A percentile compares a stretch with the other conserved stretches of the same genome.
These are phyloP conservation scores for Solanum piurae DNA, from an alignment of 257 asterid genomes.

Conservation along the genomic window DNA sequence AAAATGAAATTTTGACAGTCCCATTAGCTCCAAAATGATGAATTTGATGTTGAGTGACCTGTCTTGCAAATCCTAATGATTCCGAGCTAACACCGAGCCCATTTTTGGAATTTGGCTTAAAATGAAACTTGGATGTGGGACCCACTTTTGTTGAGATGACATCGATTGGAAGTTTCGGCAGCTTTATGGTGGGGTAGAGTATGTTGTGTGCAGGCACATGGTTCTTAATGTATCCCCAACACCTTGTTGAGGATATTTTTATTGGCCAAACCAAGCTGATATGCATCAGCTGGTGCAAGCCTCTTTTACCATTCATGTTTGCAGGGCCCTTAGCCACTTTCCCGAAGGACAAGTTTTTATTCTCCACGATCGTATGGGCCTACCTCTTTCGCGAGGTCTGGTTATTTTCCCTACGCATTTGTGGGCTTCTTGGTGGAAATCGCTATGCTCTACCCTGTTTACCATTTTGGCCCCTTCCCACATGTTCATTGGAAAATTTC, in stretches of 20 bases:
- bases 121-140: neutral
- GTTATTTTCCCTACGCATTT: neutral
- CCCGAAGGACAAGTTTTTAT: neutral
- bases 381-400: neutral
- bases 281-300: neutral
- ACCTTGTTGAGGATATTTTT: neutral
- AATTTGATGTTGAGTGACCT: neutral
- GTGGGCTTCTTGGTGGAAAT: neutral
- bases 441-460: neutral
- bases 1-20: neutral
- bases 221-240: neutral
- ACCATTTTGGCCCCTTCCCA: no score
- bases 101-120: neutral
- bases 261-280: neutral
- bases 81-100: neutral
- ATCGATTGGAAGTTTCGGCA: neutral
- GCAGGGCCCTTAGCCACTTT: neutral
- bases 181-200: neutral
- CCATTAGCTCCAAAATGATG: neutral
- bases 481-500: no score
- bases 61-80: neutral
- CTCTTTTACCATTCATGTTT: neutral
- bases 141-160: neutral
- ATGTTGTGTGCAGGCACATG: neutral
- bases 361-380: neutral